Conservation (phyloP, 2,329 filamentous ascomycete species). For the Colletotrichum sublineola region DNA sequence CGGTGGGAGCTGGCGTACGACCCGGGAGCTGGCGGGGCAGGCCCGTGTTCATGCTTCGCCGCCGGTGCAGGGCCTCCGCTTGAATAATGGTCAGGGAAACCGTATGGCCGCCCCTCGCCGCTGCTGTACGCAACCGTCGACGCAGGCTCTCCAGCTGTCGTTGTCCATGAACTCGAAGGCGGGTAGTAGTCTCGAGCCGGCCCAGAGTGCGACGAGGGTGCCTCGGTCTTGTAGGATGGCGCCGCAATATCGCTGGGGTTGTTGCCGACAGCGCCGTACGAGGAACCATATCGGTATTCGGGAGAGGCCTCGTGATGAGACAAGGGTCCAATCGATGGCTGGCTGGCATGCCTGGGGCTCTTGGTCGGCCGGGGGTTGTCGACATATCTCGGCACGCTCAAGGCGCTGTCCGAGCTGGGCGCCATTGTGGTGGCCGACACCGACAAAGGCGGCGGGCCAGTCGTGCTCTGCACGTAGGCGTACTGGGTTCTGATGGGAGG, state of each 20-base stretch:
- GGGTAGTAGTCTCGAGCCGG: conserved; percentile 67
- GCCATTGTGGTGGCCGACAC: conserved; percentile 54
- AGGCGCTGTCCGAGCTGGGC: conserved; percentile 56
- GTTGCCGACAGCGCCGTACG: conserved; percentile 53
- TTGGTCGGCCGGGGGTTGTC: conserved; percentile 69
- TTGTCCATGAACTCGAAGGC: conserved; percentile 64
- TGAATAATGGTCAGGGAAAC: conserved; percentile 65
- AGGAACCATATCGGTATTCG: conserved; percentile 70
- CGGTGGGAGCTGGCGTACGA: conserved; percentile 56
- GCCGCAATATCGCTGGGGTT: conserved; percentile 51
- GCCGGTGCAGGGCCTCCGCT: conserved; percentile 51
- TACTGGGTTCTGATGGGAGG: conserved; percentile 67
- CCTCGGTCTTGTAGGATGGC: conserved; percentile 50
- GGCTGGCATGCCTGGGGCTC: conserved; percentile 67
- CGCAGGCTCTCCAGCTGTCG: conserved; percentile 61
- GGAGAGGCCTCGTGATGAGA: conserved; percentile 62
- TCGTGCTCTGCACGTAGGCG: conserved; percentile 65
- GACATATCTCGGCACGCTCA: conserved; percentile 70
- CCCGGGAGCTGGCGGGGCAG: conserved; percentile 54
- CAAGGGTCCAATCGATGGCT: conserved; percentile 66
- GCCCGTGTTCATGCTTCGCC: conserved; percentile 49
- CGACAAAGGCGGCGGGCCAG: conserved; percentile 64
- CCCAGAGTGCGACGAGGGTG: conserved; percentile 47
- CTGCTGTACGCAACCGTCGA: conserved; percentile 61
- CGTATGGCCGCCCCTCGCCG: conserved; percentile 62